Base-by-base conservation (phyloP, 2,329 filamentous ascomycete genomes). In the Phialophora chinensis region DNA sequence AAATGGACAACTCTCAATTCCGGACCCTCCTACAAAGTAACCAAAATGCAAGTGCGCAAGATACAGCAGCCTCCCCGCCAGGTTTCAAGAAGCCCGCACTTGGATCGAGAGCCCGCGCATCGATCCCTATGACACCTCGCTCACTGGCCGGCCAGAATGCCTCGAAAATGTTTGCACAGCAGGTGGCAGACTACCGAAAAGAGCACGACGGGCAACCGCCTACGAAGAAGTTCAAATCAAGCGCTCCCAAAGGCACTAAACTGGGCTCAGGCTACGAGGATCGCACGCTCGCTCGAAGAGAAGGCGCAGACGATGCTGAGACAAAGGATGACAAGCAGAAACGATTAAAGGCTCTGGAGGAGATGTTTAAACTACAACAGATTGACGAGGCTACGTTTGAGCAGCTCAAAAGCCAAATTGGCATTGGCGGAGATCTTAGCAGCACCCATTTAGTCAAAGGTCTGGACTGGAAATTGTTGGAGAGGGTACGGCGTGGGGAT, bases 1-100 rank as follows among this genome's bases (percentile, higher is more conserved):
- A 35, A 33, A 98, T 99, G 95, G 96, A 98, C 78, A 98, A 98
- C 83, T 88, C 93, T 52, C 92, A 97, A 74, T 99, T 99, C 75
- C 90, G 95, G 62, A 90, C 90, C 70, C 85, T 98, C 6, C 79
- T 97, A 25, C 82, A 86, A 71, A 61, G 20, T 29, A 61, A 54
- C 11, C 38, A 35, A 33, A 59, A 59, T 47, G 42, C 57, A 10
- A 54, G 57, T n/a, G 31, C 61, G 14, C 44, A 63, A 11, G 57
- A 11, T 35, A 44, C 72, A 65, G 77, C 67, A 79, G 78, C 75
- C 78, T 74, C 85, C 82, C 84, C 81, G 69, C 20, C 52, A 12
- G 75, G 81, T 57, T 82, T 85, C 17, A 77, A 72, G 66, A 80
- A 84, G 55, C 80, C 81, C 57, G 79, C 87, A 4, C 83, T 96